A percentile compares a stretch with the other conserved stretches of the same genome.
These are phyloP conservation scores for Saccharum hybrid DNA, from an alignment of 202 grass and related monocot genomes.

Conservation along the genomic window DNA sequence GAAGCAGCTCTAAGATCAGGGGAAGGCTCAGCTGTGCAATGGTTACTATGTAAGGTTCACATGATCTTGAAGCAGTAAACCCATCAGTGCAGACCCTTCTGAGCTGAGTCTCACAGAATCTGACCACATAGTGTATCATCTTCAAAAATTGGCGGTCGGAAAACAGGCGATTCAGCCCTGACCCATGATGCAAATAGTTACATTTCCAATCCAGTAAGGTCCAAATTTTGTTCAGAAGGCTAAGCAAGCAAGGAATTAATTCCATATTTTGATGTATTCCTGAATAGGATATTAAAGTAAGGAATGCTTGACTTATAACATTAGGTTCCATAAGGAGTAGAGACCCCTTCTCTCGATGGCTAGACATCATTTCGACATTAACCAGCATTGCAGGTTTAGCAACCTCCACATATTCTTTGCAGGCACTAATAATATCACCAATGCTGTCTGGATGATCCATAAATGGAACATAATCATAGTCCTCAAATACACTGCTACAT, in stretches of 20 bases:
- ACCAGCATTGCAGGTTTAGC: background rate
- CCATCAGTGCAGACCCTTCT: background rate
- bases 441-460: background rate
- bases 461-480: background rate
- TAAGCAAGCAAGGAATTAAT: background rate
- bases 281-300: background rate
- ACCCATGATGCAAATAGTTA: conserved; percentile 18
- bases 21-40: background rate
- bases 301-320: background rate
- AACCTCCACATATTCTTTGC: conserved; percentile 16
- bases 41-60: background rate
- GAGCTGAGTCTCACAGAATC: background rate
- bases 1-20: background rate
- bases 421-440: conserved; percentile 19
- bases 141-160: background rate
- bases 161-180: conserved; percentile 6
- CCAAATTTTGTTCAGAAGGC: background rate
- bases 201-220: background rate
- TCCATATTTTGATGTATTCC: background rate
- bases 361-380: background rate
- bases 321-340: background rate
- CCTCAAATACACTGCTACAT: background rate
- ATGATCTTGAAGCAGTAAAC: background rate
- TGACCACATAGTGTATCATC: conserved; percentile 5
- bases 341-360: background rate